Evolutionary conservation across 345 rosid species (phyloP).

Genomic region (Corchorus olitorius): DNA sequence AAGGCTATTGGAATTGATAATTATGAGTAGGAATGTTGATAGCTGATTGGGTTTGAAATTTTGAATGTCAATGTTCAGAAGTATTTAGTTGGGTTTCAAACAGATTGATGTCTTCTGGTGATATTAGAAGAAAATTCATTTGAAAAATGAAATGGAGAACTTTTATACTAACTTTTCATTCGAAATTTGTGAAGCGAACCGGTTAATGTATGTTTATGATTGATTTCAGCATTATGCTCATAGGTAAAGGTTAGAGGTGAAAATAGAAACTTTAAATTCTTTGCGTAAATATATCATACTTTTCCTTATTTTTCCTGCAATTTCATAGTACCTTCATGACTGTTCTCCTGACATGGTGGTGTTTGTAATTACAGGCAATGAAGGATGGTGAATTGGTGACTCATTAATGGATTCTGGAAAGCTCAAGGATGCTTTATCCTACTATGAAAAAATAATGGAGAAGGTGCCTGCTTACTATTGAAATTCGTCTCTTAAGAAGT

Average conservation of each 20-base stretch:
- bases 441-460: too few relatives aligned
- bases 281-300: not conserved
- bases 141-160: not conserved
- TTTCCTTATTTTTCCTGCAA: not conserved
- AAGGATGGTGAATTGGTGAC: too few relatives aligned
- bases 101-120: not conserved
- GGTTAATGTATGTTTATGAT: not conserved
- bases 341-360: constrained; percentile 20
- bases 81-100: too few relatives aligned
- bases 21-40: too few relatives aligned
- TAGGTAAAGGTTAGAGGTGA: not conserved
- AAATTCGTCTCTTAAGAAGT: too few relatives aligned
- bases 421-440: too few relatives aligned
- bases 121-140: not conserved
- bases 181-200: not conserved
- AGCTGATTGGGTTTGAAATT: too few relatives aligned
- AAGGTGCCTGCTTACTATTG: too few relatives aligned
- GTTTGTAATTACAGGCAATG: constrained; percentile 39
- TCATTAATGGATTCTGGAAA: too few relatives aligned
- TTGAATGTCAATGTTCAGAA: too few relatives aligned
- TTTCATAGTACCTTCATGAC: not conserved
- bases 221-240: not conserved
- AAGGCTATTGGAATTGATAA: too few relatives aligned
- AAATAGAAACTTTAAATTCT: not conserved
- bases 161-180: not conserved